Conservation (phyloP, 2,329 filamentous ascomycete species). For the Colletotrichum cordylinicola region DNA sequence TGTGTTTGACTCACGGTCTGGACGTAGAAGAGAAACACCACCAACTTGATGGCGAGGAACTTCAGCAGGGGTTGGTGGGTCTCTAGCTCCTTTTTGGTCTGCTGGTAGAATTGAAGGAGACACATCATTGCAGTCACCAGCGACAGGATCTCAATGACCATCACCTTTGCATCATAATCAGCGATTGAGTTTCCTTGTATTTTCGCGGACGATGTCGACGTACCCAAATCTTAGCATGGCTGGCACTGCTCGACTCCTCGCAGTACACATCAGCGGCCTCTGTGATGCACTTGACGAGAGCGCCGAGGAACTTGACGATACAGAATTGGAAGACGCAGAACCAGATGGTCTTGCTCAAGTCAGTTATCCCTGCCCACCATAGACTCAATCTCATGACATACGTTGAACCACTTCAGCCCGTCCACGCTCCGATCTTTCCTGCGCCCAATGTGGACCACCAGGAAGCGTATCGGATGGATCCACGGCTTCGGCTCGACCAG, state of each 20-base stretch:
- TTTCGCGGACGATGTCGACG: accelerated
- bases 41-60: neutral
- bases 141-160: neutral
- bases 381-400: too few species aligned
- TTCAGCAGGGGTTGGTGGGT: neutral
- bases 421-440: neutral
- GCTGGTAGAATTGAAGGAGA: neutral
- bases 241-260: neutral
- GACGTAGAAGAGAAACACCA: neutral
- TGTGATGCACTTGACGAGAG: neutral
- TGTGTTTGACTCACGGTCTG: neutral
- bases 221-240: neutral
- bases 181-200: accelerated
- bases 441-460: neutral
- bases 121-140: constrained; percentile 1
- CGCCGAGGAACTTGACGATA: neutral
- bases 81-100: neutral
- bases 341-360: neutral
- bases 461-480: neutral
- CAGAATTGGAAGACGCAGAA: neutral
- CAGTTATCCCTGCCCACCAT: neutral
- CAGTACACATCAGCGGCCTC: neutral
- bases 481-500: neutral
- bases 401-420: neutral
- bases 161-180: neutral